A percentile compares a stretch with the other conserved stretches of the same genome.
phyloP scores from a whole-genome alignment of 805 yeast genomes.

The Lipomyces oligophaga region DNA sequence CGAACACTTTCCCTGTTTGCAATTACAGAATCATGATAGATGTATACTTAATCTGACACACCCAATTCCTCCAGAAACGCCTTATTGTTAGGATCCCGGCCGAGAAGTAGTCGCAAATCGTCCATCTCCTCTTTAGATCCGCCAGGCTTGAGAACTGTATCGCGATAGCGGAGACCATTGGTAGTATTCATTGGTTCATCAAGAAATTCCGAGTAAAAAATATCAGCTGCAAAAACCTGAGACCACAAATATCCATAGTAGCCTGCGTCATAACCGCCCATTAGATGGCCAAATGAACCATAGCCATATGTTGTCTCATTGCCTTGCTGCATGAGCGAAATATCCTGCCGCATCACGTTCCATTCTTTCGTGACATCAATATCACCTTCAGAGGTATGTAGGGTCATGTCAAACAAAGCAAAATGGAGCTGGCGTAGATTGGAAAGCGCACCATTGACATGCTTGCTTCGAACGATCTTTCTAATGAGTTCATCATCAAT shows the following conservation, averaged over 20 bases:
- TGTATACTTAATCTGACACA: not conserved
- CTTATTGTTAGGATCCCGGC: conserved; percentile 68
- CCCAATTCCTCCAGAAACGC: conserved; percentile 73
- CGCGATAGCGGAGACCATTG: conserved; percentile 68
- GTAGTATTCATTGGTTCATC: conserved; percentile 60
- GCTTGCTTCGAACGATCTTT: conserved; percentile 59
- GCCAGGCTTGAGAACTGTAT: conserved; percentile 64
- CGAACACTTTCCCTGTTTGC: too few species aligned
- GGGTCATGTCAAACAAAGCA: conserved; percentile 66
- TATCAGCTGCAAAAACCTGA: conserved; percentile 79
- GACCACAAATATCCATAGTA: conserved; percentile 87
- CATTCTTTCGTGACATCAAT: conserved; percentile 56
- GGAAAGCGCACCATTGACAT: conserved; percentile 70
- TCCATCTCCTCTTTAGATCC: conserved; percentile 69
- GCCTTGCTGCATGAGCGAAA: conserved; percentile 48
- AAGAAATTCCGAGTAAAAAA: conserved; percentile 67
- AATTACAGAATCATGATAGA: too few species aligned
- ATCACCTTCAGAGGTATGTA: conserved; percentile 52
- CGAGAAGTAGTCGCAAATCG: conserved; percentile 60
- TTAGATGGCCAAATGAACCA: conserved; percentile 71
- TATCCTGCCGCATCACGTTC: conserved; percentile 61
- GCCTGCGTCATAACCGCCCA: conserved; percentile 85
- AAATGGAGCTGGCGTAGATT: conserved; percentile 75
- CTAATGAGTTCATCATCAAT: conserved; percentile 56
- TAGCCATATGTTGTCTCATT: conserved; percentile 54